These are phyloP conservation scores for Talaromyces sp. DNA, from an alignment of 2,329 filamentous ascomycete species.

Conservation along the genomic window DNA sequence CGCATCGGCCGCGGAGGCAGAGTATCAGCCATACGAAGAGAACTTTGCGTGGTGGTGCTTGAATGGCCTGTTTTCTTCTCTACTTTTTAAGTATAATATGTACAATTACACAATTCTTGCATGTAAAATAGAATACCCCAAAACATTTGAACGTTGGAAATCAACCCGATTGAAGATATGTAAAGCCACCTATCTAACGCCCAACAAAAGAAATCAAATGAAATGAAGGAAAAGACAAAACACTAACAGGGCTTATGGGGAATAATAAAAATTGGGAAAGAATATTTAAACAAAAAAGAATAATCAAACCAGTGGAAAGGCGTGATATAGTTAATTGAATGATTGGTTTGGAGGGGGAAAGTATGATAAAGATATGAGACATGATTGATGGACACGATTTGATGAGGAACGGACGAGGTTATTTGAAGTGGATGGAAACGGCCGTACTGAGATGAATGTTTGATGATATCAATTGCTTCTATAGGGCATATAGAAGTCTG, in stretches of 20 bases:
- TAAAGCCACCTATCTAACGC: conserved; percentile 1
- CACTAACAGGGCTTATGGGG: not conserved
- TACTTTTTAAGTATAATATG: not conserved
- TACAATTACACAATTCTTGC: not conserved
- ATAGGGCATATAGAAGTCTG: not conserved
- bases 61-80: not conserved
- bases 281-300: not conserved
- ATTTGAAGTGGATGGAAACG: not conserved
- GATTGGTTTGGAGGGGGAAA: not conserved
- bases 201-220: not conserved
- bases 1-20: conserved; percentile 17
- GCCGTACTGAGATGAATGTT: not conserved
- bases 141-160: not conserved
- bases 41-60: conserved; percentile 10
- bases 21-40: conserved; percentile 23
- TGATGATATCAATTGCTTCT: not conserved
- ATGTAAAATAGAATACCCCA: not conserved
- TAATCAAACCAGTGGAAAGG: not conserved
- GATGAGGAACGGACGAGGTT: not conserved
- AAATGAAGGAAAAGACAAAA: not conserved
- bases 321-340: not conserved
- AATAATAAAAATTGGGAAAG: not conserved
- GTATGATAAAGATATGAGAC: not conserved
- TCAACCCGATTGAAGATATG: not conserved
- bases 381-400: not conserved